Conservation (phyloP, 2,329 filamentous ascomycete species). For the Neopestalotiopsis rosae region DNA sequence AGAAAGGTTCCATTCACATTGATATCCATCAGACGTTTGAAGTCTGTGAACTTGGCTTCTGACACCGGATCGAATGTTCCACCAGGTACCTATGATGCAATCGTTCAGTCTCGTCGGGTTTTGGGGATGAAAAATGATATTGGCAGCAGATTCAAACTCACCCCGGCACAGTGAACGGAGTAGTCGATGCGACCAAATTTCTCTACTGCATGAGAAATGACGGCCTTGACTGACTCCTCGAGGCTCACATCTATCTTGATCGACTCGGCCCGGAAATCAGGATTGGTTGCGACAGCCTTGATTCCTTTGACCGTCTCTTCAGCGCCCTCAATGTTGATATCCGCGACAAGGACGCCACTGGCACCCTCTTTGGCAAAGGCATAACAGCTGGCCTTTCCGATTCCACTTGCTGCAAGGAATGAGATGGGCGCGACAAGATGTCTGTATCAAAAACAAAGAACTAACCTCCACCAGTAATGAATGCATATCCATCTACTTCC, state of each 20-base stretch:
- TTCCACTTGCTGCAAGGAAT: not conserved
- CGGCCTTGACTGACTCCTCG: not conserved
- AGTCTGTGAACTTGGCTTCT: conserved; percentile 3
- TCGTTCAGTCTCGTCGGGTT: not conserved
- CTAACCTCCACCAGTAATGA: not conserved
- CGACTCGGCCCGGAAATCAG: not conserved
- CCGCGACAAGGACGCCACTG: not conserved
- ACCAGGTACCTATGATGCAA: not conserved
- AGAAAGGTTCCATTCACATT: conserved; percentile 27
- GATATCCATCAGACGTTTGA: conserved; percentile 20
- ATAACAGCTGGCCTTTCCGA: not conserved
- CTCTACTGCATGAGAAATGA: not conserved
- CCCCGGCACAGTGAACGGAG: not conserved
- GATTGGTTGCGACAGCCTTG: not conserved
- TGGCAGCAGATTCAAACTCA: not conserved
- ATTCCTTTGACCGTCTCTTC: not conserved
- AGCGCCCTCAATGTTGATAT: not conserved
- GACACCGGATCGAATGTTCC: not conserved
- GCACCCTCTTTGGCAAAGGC: not conserved
- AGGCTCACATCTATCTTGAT: not conserved
- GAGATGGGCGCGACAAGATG: not conserved
- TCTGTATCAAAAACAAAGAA: not conserved
- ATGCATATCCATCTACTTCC: not conserved
- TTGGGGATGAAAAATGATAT: not conserved
- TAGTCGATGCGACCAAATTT: conserved; percentile 1